Conservation (phyloP, 352 stramenopile species). For the Phytophthora ohioensis region DNA sequence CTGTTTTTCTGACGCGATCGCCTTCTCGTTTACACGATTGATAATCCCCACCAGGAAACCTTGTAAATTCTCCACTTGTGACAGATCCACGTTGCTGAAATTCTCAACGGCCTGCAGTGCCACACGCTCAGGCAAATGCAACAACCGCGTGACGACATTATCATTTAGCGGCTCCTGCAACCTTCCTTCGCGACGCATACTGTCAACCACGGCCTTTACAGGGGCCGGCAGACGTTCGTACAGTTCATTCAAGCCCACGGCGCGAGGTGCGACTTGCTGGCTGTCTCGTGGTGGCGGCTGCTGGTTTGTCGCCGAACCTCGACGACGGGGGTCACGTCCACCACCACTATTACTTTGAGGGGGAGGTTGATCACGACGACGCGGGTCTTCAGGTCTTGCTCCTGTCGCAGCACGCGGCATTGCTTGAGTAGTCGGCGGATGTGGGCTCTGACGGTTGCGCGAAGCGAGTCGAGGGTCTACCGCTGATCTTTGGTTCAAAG, state of each 20-base stretch:
- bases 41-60: conserved; percentile 88
- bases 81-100: conserved; percentile 78
- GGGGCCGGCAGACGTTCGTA: conserved; percentile 62
- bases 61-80: conserved; percentile 81
- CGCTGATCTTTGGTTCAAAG: conserved; percentile 15
- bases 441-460: conserved; percentile 22
- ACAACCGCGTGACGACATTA: conserved; percentile 74
- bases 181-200: conserved; percentile 58
- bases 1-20: conserved; percentile 49
- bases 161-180: conserved; percentile 78
- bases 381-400: conserved; percentile 42
- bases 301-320: conserved; percentile 27
- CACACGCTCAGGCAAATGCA: conserved; percentile 72
- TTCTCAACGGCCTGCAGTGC: conserved; percentile 78
- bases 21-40: conserved; percentile 81
- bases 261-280: conserved; percentile 9
- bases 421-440: conserved; percentile 22
- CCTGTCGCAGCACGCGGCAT: conserved; percentile 2
- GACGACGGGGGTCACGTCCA: conserved; percentile 51
- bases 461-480: conserved; percentile 37
- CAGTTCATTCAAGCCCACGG: conserved; percentile 47
- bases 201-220: conserved; percentile 64
- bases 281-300: conserved; percentile 19
- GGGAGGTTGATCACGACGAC: conserved; percentile 36
- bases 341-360: conserved; percentile 30